phyloP scores from a whole-genome alignment of 2,329 filamentous ascomycete genomes.

The Thielaviopsis musarum region DNA sequence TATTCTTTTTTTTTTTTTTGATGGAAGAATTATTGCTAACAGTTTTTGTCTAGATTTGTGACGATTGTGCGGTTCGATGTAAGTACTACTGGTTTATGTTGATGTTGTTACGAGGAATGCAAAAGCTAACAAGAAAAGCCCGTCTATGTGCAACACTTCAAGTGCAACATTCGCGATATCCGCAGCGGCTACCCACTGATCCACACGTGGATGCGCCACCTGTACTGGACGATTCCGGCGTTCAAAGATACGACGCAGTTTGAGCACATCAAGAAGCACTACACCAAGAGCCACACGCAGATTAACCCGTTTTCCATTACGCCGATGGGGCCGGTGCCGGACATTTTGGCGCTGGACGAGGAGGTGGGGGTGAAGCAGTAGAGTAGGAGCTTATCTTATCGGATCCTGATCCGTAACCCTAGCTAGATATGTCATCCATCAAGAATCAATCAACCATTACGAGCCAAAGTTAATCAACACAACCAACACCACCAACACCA shows the following conservation, averaged over 20 bases:
- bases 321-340: slow-evolving; percentile 66
- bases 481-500: not conserved
- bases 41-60: slow-evolving; percentile 30
- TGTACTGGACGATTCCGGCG: slow-evolving; percentile 71
- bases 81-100: slow-evolving; percentile 14
- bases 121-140: slow-evolving; percentile 20
- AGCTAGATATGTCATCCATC: not conserved
- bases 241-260: slow-evolving; percentile 78
- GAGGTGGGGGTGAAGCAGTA: slow-evolving; percentile 43
- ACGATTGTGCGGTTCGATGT: slow-evolving; percentile 58
- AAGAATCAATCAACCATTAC: not conserved
- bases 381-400: not conserved
- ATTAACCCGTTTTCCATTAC: slow-evolving; percentile 60
- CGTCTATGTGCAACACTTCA: slow-evolving; percentile 78
- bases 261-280: slow-evolving; percentile 80
- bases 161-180: slow-evolving; percentile 75
- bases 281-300: slow-evolving; percentile 43
- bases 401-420: not conserved
- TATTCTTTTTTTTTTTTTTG: slow-evolving; percentile 9
- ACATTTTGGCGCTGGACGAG: slow-evolving; percentile 61
- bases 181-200: slow-evolving; percentile 66
- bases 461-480: not conserved
- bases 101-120: not conserved
- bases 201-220: slow-evolving; percentile 62
- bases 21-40: slow-evolving; percentile 9